Evolutionary conservation across 169 alveolate genomes (phyloP), one percentile per base, ranked within the genome.

Genomic region (Plasmodium knowlesi): DNA sequence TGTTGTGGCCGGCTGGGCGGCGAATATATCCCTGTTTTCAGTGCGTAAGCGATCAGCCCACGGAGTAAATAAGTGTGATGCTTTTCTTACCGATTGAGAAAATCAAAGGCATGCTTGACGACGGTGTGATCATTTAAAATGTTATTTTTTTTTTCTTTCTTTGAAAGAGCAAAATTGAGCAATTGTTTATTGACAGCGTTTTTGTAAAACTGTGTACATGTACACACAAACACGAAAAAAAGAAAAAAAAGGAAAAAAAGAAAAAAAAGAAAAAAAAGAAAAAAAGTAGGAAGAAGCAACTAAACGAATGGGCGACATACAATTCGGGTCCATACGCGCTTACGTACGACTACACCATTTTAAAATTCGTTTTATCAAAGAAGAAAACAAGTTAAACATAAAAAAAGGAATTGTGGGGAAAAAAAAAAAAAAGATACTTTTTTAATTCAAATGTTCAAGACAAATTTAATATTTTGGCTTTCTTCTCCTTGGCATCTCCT

Each of bases 391-490:
- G 5, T 46, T 25, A 83, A 83, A 57, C 34, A 57, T 57, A 30
- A 83, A 83, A 61, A 54, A 32, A 14, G 19, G 0, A 50, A 53
- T 50, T 57, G 72, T 57, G 30, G 39, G 41, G 5, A 54, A 82
- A 50, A 54, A 82, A 82, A 82, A 82, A 82, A 37, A 79, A 79
- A 79, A 22, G 22, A 50, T 50, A 50, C 25, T 50, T 16, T 50
- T 50, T 67, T 67, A 67, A 61, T 30, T 37, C 70, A 41, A 72
- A 25, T 72, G 37, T 37, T 88, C 30, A 88, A 9, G 94, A 88
- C 82, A 88, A 73, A 67, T 50, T 88, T 61, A 88, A 88, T 78
- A 88, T 88, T 79, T 88, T 88, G 50, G 94, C 94, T 25, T 79
- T 88, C 53, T 79, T 79, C 46, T 88, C 74, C 83, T 88, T 88